Evolutionary conservation across 2,329 filamentous ascomycete genomes (phyloP).

Genomic region (Cercospora zeina): DNA sequence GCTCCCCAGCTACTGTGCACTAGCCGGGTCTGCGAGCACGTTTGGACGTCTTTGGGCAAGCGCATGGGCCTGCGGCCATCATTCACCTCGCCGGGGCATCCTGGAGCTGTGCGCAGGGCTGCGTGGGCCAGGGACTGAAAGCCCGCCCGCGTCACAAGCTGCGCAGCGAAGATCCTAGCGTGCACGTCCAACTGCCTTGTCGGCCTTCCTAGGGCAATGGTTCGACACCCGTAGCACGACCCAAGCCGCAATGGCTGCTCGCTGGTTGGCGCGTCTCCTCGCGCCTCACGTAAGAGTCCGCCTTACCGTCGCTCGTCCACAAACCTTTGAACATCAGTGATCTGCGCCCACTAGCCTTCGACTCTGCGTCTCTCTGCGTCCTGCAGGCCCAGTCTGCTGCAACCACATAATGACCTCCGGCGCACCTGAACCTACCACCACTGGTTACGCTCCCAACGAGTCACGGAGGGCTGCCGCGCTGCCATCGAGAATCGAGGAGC

Average conservation of each 20-base stretch:
- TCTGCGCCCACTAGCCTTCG: slow-evolving; percentile 31
- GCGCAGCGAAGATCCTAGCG: slow-evolving; percentile 33
- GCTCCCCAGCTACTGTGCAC: slow-evolving; percentile 18
- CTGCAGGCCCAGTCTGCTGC: slow-evolving; percentile 30
- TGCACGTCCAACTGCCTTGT: slow-evolving; percentile 27
- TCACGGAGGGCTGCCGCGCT: slow-evolving; percentile 31
- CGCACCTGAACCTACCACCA: slow-evolving; percentile 31
- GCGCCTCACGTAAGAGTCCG: slow-evolving; percentile 33
- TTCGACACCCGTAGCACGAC: slow-evolving; percentile 31
- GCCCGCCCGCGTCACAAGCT: slow-evolving; percentile 28
- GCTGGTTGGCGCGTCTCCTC: slow-evolving; percentile 32
- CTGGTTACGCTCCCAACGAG: slow-evolving; percentile 33
- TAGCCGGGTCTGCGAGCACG: slow-evolving; percentile 16
- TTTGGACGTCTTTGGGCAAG: slow-evolving; percentile 27
- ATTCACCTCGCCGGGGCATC: slow-evolving; percentile 22
- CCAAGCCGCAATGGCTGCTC: slow-evolving; percentile 29
- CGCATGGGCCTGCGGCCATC: slow-evolving; percentile 20
- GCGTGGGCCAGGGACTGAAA: slow-evolving; percentile 28
- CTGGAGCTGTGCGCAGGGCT: slow-evolving; percentile 23
- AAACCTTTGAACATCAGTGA: slow-evolving; percentile 30
- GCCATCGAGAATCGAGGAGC: slow-evolving; percentile 31
- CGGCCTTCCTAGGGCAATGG: slow-evolving; percentile 28
- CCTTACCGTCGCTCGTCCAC: slow-evolving; percentile 29
- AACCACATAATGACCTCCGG: slow-evolving; percentile 33
- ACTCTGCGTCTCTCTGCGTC: slow-evolving; percentile 29